Base-by-base conservation (phyloP, 768 basidiomycete species). In the Ramaria sp. region DNA sequence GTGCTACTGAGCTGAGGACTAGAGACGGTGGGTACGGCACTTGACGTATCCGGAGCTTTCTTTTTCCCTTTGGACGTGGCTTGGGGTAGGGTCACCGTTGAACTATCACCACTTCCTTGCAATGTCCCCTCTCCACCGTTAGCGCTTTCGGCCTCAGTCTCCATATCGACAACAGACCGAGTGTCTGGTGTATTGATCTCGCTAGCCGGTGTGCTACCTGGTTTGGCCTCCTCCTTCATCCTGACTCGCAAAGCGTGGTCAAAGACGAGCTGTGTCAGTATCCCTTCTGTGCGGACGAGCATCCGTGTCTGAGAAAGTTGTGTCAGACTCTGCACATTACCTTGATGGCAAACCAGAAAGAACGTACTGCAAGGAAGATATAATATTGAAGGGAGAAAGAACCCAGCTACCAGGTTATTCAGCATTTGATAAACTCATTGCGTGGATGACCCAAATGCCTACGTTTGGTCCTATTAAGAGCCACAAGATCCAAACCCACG, bases 201-300 rank as follows among this genome's bases (percentile, higher is more conserved):
- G 7, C 58, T 60, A 1, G 64, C 61, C 17, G 55, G 61, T 17
- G 65, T 66, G 10, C 64, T 64, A 60, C 42, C 63, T 49, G 39
- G 33, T 7, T 30, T 59, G 1, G 59, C 51, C 41, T 77, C 78
- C 19, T 80, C 75, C 54, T 77, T 80, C 69, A 84, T 72, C 33
- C 85, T 76, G 43, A 88, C 79, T 31, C 82, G 76, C 6, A 91
- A 73, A 1, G 80, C 68, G 60, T 81, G 79, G 52, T 78, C 74
- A 64, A 80, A 80, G 20, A 81, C 64, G 17, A 80, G 71, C 62
- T 79, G 77, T 27, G 78, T 78, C 61, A 79, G 59, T 60, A 85
- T 68, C 33, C 70, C 74, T 63, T 86, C 80, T 4, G 69, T 62
- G 3, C 76, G 78, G 12, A 80, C 76, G 22, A 77, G 61, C 9